These are phyloP conservation scores for Syncephalastrum monosporum DNA, from an alignment of 371 early-diverging fungal species.

Conservation along the genomic window DNA sequence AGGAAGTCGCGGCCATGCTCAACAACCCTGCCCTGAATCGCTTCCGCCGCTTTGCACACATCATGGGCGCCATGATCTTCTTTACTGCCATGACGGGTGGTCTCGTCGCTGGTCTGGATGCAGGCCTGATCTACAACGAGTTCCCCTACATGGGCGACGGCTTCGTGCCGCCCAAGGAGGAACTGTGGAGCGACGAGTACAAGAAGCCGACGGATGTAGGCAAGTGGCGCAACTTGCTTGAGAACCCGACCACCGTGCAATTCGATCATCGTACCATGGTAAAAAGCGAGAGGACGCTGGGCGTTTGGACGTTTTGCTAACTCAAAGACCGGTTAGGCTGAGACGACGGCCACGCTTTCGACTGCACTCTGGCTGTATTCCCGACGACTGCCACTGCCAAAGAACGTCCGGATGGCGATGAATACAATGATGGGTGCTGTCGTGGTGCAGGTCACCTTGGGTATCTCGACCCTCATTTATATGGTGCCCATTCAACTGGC, in stretches of 20 bases:
- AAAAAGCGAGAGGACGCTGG: constrained; percentile 1
- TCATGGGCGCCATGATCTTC: constrained; percentile 70
- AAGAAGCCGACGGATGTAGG: constrained; percentile 51
- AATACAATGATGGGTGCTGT: constrained; percentile 77
- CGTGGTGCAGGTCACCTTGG: constrained; percentile 78
- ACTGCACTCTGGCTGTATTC: constrained; percentile 73
- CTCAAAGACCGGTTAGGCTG: constrained; percentile 53
- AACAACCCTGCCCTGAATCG: constrained; percentile 59
- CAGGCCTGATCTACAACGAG: constrained; percentile 94
- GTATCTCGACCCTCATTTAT: constrained; percentile 89
- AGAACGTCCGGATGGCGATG: constrained; percentile 62
- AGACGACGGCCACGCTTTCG: constrained; percentile 74
- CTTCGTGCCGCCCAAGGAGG: constrained; percentile 66
- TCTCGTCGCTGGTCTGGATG: constrained; percentile 97
- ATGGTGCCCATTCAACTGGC: constrained; percentile 93
- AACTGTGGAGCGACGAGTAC: constrained; percentile 68
- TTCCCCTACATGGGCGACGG: constrained; percentile 92
- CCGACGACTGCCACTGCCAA: constrained; percentile 72
- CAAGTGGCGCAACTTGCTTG: constrained; percentile 85
- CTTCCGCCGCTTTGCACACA: constrained; percentile 62
- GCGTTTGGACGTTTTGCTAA: not conserved
- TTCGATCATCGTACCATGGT: constrained; percentile 89
- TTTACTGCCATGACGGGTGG: constrained; percentile 92
- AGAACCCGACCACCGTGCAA: constrained; percentile 95
- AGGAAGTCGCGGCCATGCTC: constrained; percentile 34